These are phyloP conservation scores for Fraxinus paxiana DNA, from an alignment of 305 asterid genomes.

Conservation along the genomic window DNA sequence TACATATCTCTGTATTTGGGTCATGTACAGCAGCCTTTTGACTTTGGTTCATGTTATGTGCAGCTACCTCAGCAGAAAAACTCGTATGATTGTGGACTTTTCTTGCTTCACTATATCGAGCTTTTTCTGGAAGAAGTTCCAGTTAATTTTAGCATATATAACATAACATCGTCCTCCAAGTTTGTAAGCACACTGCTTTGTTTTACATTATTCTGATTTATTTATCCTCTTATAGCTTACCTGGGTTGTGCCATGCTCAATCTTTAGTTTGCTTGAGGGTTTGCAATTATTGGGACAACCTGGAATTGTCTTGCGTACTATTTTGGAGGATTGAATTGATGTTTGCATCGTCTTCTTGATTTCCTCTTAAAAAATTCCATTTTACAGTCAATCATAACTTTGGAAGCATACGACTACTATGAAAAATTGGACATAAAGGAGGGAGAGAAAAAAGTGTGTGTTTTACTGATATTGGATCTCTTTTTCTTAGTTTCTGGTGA, in stretches of 20 bases:
- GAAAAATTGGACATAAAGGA: not conserved
- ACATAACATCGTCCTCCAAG: slow-evolving; percentile 50
- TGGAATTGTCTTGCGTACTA: not conserved
- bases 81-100: slow-evolving; percentile 86
- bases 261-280: not conserved
- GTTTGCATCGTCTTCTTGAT: not conserved
- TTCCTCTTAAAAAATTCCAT: not conserved
- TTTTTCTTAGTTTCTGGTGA: not conserved
- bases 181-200: slow-evolving; percentile 57
- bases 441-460: not conserved
- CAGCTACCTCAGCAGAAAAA: slow-evolving; percentile 97
- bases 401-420: not conserved
- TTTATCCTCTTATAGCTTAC: not conserved
- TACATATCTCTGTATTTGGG: slow-evolving; percentile 17
- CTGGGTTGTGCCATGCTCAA: not conserved
- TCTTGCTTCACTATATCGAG: slow-evolving; percentile 90
- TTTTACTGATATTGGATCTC: not conserved
- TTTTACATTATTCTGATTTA: slow-evolving; percentile 13
- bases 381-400: not conserved
- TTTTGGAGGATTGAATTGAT: not conserved
- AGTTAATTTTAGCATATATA: slow-evolving; percentile 54
- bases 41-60: slow-evolving; percentile 31
- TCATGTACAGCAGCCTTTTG: slow-evolving; percentile 22
- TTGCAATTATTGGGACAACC: not conserved
- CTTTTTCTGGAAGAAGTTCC: slow-evolving; percentile 80